Base-by-base conservation (phyloP, 83 land plant genomes). In the Diphasiastrum complanatum region DNA sequence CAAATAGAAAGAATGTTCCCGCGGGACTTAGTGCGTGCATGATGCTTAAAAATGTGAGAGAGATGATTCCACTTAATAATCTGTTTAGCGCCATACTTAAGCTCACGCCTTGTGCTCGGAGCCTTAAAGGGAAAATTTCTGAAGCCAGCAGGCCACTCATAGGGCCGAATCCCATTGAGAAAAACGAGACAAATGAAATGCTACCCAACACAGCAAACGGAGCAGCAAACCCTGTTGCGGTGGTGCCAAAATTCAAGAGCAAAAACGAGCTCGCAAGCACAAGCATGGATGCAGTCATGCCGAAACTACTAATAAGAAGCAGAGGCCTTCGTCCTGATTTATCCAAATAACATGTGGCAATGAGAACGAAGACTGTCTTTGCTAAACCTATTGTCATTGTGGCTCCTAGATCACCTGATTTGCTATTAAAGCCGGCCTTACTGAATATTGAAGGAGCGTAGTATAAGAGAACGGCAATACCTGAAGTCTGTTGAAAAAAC, bases 311-410 rank as follows among this genome's bases (percentile, higher is more conserved):
- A 10, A 46, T 55, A 0, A 83, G 72, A 4, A 83, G 75, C 61
- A 83, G 41, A 45, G 81, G 81, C 8, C 81, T 57, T 19, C 87
- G 72, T 11, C 87, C 87, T 14, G 71, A 35, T 12, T 46, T 37
- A 65, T 83, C 87, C 10, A 83, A 61, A 14, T 53, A 27, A 36
- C 67, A 70, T 4, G 85, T 78, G 5, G 87, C 85, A 10, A 83
- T 71, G 28, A 83, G 51, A 60, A 80, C 74, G 69, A 75, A 83
- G 35, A 50, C 6, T 0, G 81, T 71, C 58, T 80, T 83, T 28
- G 68, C 46, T 32, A 80, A 71, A 23, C 87, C 87, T 25, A 83
- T 77, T 33, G 81, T 81, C 23, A 80, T 52, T 1, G 79, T 83
- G 0, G 87, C 76, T 1, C 69, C 73, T 5, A 80, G 70, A 16